Base-by-base conservation (phyloP, 331 rosid genomes). In the Rosa hybrid region DNA sequence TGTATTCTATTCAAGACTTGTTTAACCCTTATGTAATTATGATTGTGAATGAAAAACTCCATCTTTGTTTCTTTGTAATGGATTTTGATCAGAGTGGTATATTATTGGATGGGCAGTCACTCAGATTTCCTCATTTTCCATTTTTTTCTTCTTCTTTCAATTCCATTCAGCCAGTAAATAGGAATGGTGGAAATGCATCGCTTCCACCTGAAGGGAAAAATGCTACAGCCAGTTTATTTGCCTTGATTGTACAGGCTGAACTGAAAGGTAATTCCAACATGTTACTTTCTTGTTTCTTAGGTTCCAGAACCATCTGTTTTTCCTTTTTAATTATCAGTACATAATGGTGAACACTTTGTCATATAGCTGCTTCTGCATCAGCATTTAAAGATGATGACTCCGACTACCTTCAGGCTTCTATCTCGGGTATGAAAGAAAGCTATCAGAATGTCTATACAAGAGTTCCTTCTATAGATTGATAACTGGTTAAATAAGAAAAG, bases 241-340 rank as follows among this genome's bases (percentile, higher is more conserved):
- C 89, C 81, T 83, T 91, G 85, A 91, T 95, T 83, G 98, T 93
- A 49, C 88, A 91, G 84, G 90, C 90, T 80, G 98, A 95, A 88
- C 93, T 95, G 71, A 87, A 90, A 87, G 86, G 99, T 93, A 80
- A 79, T 81, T 83, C 74, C 82, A 51, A 76, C 59, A 67, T 64
- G 30, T 77, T 44, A 71, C 70, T 76, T 86, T 68, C 78, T 39
- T 57, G 21, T 54, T 80, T 68, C 44, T 59, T 50, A 77, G 21
- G 67, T 82, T 75, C 71, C 59, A 60, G 75, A 44, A 67, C 51
- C 81, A 64, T 45, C 68, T 81, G 68, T 79, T 76, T 86, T 81
- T 38, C 56, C 48, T 70, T 49, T 34, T 81, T 48, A 11, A 64
- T 56, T 74, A 64, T 67, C 71, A 74, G 51, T 75, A 77, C 63